Conservation (phyloP, 768 basidiomycete genomes). For the Lactarius akahatsu region DNA sequence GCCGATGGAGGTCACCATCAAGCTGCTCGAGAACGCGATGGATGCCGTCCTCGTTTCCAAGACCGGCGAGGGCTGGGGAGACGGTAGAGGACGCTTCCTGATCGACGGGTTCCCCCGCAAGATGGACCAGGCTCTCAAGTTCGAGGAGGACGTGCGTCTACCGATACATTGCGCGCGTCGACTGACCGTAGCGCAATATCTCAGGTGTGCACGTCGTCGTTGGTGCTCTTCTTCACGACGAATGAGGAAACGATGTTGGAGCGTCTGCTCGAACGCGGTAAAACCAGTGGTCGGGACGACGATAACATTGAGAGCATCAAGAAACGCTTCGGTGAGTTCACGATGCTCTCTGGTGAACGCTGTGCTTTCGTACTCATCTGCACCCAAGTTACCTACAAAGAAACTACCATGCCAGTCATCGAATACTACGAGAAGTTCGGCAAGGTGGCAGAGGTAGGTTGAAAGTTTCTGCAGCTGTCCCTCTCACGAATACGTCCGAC, state of each 20-base stretch:
- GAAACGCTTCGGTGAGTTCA: slow-evolving; percentile 87
- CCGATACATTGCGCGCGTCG: background rate
- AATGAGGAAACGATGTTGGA: slow-evolving; percentile 84
- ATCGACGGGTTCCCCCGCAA: slow-evolving; percentile 98
- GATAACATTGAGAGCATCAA: slow-evolving; percentile 93
- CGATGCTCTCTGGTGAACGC: background rate
- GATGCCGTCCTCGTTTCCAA: slow-evolving; percentile 48
- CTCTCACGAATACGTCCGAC: slow-evolving; percentile 4
- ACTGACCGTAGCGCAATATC: background rate
- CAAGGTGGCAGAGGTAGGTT: slow-evolving; percentile 78
- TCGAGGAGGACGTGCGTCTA: slow-evolving; percentile 73
- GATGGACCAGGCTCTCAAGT: slow-evolving; percentile 95
- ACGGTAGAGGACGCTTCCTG: slow-evolving; percentile 81
- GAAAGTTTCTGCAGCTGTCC: background rate
- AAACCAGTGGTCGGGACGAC: slow-evolving; percentile 94
- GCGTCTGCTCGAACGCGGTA: slow-evolving; percentile 83
- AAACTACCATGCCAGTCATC: slow-evolving; percentile 92
- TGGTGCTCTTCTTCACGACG: slow-evolving; percentile 84
- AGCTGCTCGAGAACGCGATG: slow-evolving; percentile 95
- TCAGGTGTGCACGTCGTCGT: slow-evolving; percentile 77
- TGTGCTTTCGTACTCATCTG: background rate
- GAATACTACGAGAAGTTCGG: slow-evolving; percentile 63
- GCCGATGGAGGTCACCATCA: slow-evolving; percentile 95
- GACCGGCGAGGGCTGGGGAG: slow-evolving; percentile 58
- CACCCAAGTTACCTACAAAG: slow-evolving; percentile 70